A percentile compares a stretch with the other conserved stretches of the same genome.
Evolutionary conservation across 169 alveolate species (phyloP).

Genomic region (Plasmodium cynomolgi): DNA sequence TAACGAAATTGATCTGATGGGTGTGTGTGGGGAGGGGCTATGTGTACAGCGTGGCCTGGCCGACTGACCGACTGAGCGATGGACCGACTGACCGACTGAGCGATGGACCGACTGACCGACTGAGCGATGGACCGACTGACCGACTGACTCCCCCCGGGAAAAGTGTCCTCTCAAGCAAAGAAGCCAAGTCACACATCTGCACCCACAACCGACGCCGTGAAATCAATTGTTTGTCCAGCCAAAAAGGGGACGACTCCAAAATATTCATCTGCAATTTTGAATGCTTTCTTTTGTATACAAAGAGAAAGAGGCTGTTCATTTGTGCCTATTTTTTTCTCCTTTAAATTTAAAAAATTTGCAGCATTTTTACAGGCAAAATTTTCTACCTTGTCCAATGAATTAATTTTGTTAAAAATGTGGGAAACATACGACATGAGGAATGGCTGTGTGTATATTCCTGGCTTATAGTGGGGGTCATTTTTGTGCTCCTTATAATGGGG

Average conservation of each 20-base stretch:
- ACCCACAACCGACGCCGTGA: conserved; percentile 37
- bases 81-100: not conserved
- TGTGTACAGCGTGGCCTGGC: not conserved
- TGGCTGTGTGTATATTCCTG: conserved; percentile 86
- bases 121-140: not conserved
- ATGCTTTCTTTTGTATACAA: conserved; percentile 15
- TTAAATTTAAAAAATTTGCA: conserved; percentile 77
- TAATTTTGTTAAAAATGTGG: conserved; percentile 73
- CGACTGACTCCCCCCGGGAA: not conserved
- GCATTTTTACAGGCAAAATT: conserved; percentile 81
- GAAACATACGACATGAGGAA: conserved; percentile 78
- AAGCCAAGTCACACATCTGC: not conserved
- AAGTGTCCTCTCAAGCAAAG: not conserved
- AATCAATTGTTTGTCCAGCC: conserved; percentile 76
- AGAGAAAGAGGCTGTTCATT: conserved; percentile 3
- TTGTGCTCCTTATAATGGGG: conserved; percentile 81
- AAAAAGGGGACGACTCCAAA: conserved; percentile 83
- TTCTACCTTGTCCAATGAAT: conserved; percentile 79
- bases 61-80: not conserved
- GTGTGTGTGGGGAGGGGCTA: not conserved
- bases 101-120: not conserved
- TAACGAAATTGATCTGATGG: not conserved
- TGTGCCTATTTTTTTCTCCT: conserved; percentile 36
- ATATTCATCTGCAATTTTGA: conserved; percentile 54
- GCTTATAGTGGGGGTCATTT: conserved; percentile 76